A percentile compares a stretch with the other conserved stretches of the same genome.
These are phyloP conservation scores for Fusarium oligoseptatum DNA, from an alignment of 2,329 filamentous ascomycete species.

Conservation along the genomic window DNA sequence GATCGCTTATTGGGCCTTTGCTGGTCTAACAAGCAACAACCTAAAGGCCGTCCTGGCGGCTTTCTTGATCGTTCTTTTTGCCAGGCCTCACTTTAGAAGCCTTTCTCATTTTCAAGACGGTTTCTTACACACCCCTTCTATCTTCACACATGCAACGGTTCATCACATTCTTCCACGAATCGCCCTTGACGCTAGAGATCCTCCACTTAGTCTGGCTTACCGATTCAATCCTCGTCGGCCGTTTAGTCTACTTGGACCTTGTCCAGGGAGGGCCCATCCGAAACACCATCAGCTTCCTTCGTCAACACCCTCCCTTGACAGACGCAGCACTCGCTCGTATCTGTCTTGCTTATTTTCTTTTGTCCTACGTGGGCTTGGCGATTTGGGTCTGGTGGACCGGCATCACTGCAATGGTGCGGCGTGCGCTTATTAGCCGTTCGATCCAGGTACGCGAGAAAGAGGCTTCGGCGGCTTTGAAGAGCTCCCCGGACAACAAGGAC, in stretches of 20 bases:
- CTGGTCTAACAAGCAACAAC: neutral
- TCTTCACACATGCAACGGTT: slow-evolving; percentile 4
- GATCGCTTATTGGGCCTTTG: neutral
- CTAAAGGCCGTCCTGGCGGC: neutral
- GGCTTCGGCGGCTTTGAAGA: slow-evolving; percentile 15
- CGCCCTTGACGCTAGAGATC: slow-evolving; percentile 32
- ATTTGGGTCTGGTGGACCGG: slow-evolving; percentile 34
- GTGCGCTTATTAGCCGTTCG: neutral
- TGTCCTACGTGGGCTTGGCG: neutral
- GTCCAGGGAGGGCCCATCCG: slow-evolving; percentile 6
- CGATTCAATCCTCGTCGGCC: slow-evolving; percentile 10
- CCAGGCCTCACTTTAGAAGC: slow-evolving; percentile 21
- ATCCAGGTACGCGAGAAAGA: slow-evolving; percentile 18
- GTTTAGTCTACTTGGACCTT: slow-evolving; percentile 17
- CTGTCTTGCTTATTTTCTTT: neutral
- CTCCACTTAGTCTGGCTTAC: slow-evolving; percentile 33
- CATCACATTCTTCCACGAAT: slow-evolving; percentile 33
- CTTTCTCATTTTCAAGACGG: slow-evolving; percentile 43
- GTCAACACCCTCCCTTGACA: neutral
- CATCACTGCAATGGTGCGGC: neutral
- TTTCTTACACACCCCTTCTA: slow-evolving; percentile 22
- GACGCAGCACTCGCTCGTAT: neutral
- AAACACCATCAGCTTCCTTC: slow-evolving; percentile 5
- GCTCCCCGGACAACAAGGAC: slow-evolving; percentile 15
- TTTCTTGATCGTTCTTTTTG: neutral